These are phyloP conservation scores for Wickerhamiella galacta DNA, from an alignment of 805 yeast species.

Conservation along the genomic window DNA sequence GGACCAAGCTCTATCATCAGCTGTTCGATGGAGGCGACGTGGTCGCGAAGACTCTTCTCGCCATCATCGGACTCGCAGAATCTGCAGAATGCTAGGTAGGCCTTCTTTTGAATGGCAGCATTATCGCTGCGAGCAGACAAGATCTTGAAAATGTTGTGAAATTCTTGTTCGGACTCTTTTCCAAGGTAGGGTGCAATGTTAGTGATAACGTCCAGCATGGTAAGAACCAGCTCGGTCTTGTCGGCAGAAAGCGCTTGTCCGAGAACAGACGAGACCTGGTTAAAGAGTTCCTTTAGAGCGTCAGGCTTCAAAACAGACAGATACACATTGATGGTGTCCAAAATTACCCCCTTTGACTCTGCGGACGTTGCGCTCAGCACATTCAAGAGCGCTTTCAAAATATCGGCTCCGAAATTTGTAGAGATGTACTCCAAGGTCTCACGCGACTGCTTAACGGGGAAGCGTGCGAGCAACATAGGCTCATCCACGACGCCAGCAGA, in stretches of 20 bases:
- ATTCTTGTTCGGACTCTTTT: conserved; percentile 11
- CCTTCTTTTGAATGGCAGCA: conserved; percentile 69
- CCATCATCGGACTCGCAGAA: conserved; percentile 59
- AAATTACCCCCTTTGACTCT: conserved; percentile 65
- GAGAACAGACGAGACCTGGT: conserved; percentile 68
- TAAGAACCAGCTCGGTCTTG: conserved; percentile 35
- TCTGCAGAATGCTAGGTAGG: conserved; percentile 52
- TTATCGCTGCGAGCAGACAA: conserved; percentile 23
- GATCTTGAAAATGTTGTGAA: conserved; percentile 12
- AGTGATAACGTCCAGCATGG: conserved; percentile 83
- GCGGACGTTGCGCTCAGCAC: conserved; percentile 71
- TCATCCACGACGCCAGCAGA: conserved; percentile 39
- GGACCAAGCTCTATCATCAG: conserved; percentile 32
- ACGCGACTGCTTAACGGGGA: conserved; percentile 39
- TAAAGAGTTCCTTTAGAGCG: conserved; percentile 60
- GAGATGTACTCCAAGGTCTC: conserved; percentile 47
- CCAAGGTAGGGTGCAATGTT: conserved; percentile 79
- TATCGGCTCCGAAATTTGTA: conserved; percentile 38
- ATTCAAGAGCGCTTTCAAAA: conserved; percentile 77
- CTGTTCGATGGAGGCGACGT: conserved; percentile 40
- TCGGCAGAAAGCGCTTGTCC: conserved; percentile 42
- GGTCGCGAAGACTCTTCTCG: conserved; percentile 30
- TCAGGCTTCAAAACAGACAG: conserved; percentile 48
- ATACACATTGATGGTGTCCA: conserved; percentile 74
- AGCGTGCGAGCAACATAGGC: conserved; percentile 43